Conservation (phyloP, 2,329 filamentous ascomycete species). For the Bipolaris oryzae region DNA sequence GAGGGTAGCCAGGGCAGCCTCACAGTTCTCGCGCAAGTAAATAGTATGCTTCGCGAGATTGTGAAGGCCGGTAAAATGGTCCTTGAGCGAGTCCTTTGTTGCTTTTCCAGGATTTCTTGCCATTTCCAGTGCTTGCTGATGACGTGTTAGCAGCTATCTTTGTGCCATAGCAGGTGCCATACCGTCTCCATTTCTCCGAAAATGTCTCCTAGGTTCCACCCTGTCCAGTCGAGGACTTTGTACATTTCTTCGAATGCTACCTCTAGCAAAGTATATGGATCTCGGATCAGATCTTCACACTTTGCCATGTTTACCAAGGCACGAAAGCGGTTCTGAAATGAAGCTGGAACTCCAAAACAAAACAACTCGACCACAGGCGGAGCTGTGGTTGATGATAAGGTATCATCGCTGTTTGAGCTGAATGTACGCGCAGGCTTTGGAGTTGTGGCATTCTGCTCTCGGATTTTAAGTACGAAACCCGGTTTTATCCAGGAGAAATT, state of each 20-base stretch:
- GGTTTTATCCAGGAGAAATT: conserved; percentile 36
- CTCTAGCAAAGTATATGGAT: conserved; percentile 43
- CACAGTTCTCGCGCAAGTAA: conserved; percentile 46
- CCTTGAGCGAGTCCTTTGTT: conserved; percentile 23
- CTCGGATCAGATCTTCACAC: conserved; percentile 30
- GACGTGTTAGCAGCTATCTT: conserved; percentile 6
- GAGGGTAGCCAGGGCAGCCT: conserved; percentile 37
- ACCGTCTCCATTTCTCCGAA: conserved; percentile 44
- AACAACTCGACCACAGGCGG: conserved; percentile 29
- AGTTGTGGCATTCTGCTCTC: conserved; percentile 3
- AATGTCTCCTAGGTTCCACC: conserved; percentile 37
- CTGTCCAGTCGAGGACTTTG: conserved; percentile 35
- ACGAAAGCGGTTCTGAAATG: conserved; percentile 25
- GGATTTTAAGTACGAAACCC: conserved; percentile 33
- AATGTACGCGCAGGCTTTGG: conserved; percentile 14
- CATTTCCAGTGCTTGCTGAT: conserved; percentile 30
- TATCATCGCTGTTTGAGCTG: conserved; percentile 23
- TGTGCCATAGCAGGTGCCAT: neutral
- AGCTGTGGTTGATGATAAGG: neutral
- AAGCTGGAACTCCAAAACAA: conserved; percentile 35
- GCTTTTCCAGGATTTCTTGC: conserved; percentile 25
- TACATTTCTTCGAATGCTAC: conserved; percentile 43
- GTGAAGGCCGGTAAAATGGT: conserved; percentile 40
- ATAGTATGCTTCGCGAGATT: conserved; percentile 50
- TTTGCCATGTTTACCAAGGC: conserved; percentile 15